Conservation (phyloP, 352 stramenopile genomes). For the Globisporangium paroecandrum region DNA sequence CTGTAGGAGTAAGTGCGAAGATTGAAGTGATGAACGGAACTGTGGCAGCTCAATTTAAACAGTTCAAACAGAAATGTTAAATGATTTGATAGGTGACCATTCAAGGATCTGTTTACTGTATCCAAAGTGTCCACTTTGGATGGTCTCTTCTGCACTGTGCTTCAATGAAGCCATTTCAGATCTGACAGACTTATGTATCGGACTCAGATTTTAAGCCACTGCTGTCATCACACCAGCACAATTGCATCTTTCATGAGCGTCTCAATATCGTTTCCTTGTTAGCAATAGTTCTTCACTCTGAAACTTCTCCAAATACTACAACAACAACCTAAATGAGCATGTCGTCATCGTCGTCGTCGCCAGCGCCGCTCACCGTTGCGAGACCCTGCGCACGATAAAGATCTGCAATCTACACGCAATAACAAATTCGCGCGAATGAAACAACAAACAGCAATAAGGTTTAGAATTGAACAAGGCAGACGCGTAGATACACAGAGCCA, state of each 20-base stretch:
- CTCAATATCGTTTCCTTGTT: neutral
- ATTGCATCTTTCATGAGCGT: neutral
- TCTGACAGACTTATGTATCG: neutral
- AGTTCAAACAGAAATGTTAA: neutral
- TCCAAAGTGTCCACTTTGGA: neutral
- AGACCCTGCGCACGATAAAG: slow-evolving; percentile 78
- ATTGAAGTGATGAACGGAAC: neutral
- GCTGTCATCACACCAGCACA: neutral
- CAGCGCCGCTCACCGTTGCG: slow-evolving; percentile 52
- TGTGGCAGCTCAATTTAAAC: neutral
- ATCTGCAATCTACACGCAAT: slow-evolving; percentile 62
- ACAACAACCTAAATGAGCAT: slow-evolving; percentile 68
- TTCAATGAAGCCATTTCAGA: neutral
- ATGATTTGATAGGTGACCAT: neutral
- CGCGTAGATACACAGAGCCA: neutral
- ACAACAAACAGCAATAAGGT: neutral
- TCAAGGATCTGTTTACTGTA: neutral
- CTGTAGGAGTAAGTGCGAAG: no score
- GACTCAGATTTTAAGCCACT: neutral
- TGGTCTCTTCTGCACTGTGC: neutral
- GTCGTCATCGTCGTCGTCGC: slow-evolving; percentile 72
- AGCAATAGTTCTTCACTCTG: neutral
- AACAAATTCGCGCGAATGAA: slow-evolving; percentile 1
- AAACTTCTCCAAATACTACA: slow-evolving; percentile 8
- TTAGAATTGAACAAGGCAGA: neutral